These are phyloP conservation scores for Oidiodendron maius DNA, from an alignment of 495 filamentous ascomycete species.

Conservation along the genomic window DNA sequence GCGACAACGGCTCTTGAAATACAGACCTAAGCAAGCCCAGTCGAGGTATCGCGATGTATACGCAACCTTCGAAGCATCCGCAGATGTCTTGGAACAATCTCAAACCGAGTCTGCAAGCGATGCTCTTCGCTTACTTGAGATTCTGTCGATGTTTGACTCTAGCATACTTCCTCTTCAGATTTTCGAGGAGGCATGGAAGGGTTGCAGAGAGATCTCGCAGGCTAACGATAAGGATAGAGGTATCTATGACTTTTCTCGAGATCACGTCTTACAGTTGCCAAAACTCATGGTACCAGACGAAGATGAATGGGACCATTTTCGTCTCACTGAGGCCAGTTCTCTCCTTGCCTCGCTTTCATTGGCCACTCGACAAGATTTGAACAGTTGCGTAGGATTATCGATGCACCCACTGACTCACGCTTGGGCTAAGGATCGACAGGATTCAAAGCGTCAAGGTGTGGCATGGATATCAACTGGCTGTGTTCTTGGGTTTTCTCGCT, in stretches of 20 bases:
- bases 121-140: not conserved
- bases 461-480: conserved; percentile 18
- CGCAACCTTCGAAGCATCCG: conserved; percentile 16
- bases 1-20: conserved; percentile 17
- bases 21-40: conserved; percentile 12
- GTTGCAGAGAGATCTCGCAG: conserved; percentile 10
- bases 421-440: no score
- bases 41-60: conserved; percentile 24
- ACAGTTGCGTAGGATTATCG: conserved; percentile 13
- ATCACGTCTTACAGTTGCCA: not conserved
- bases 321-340: conserved; percentile 20
- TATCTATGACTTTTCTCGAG: not conserved
- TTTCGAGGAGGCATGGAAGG: conserved; percentile 20
- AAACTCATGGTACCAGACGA: not conserved
- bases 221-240: not conserved
- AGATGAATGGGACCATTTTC: conserved; percentile 23
- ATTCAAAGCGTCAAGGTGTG: conserved; percentile 13
- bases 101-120: conserved; percentile 5
- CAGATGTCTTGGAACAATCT: conserved; percentile 20
- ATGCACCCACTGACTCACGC: conserved; percentile 21
- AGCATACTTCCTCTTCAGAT: not conserved
- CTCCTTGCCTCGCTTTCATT: conserved; percentile 23
- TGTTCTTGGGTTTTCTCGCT: conserved; percentile 19
- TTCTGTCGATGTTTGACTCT: conserved; percentile 26
- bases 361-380: conserved; percentile 11